Percentiles rank a stretch among this genome's conserved stretches.
These are phyloP conservation scores for Pythium volutum DNA, from an alignment of 352 stramenopile genomes.

Conservation along the genomic window DNA sequence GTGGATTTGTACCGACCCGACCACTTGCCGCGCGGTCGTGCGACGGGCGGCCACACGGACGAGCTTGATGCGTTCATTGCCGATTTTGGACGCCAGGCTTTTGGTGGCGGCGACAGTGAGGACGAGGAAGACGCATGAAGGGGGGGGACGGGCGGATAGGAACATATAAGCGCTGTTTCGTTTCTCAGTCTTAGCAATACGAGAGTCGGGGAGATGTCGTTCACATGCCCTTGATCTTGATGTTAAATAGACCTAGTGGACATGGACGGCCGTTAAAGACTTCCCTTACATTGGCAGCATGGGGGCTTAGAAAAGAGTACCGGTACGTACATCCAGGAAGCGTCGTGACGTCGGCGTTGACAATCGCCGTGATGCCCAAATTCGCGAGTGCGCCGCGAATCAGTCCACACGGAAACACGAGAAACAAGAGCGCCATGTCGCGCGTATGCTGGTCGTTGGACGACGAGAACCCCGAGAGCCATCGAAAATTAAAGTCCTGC, in stretches of 20 bases:
- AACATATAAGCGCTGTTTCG: too few relatives aligned
- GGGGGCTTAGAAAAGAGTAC: not conserved
- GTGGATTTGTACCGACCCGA: conserved; percentile 86
- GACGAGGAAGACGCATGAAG: conserved; percentile 5
- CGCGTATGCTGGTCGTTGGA: conserved; percentile 78
- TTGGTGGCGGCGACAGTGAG: conserved; percentile 18
- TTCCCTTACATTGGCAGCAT: not conserved
- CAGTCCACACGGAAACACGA: conserved; percentile 95
- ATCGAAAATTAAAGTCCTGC: conserved; percentile 94
- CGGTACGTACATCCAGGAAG: conserved; percentile 87
- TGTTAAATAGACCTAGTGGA: conserved; percentile 86
- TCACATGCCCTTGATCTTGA: conserved; percentile 80
- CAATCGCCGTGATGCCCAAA: conserved; percentile 92
- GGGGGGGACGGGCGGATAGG: too few relatives aligned
- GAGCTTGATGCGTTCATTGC: conserved; percentile 90
- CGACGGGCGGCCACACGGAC: conserved; percentile 81
- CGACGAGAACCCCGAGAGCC: conserved; percentile 84
- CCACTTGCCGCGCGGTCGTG: conserved; percentile 71
- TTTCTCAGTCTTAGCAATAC: not conserved
- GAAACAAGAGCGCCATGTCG: conserved; percentile 91
- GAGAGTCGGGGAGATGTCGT: not conserved
- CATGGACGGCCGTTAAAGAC: conserved; percentile 4
- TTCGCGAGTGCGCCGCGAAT: conserved; percentile 94
- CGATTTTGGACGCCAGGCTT: conserved; percentile 59
- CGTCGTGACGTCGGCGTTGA: conserved; percentile 92